These are phyloP conservation scores for Herpotrichia juniperi DNA, from an alignment of 2,329 filamentous ascomycete species.

Conservation along the genomic window DNA sequence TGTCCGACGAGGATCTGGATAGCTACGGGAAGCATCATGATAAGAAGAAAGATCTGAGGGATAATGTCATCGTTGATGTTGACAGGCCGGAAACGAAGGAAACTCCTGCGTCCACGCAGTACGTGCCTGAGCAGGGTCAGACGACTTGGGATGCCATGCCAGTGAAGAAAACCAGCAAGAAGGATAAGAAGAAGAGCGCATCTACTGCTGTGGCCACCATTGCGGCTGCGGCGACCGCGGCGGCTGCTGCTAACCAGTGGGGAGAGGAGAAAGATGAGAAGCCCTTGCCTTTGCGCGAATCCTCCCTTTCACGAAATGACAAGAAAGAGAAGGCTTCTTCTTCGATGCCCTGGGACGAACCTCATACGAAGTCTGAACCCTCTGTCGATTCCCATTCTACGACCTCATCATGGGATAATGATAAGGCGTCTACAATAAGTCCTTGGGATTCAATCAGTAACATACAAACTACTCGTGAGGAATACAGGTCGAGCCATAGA, in stretches of 20 bases:
- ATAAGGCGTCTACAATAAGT: not conserved
- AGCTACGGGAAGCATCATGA: slow-evolving; percentile 21
- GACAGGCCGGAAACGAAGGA: slow-evolving; percentile 33
- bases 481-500: too few species aligned
- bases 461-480: too few species aligned
- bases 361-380: too few species aligned
- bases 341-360: too few species aligned
- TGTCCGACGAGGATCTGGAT: slow-evolving; percentile 38
- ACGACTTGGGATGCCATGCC: slow-evolving; percentile 26
- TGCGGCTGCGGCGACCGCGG: slow-evolving; percentile 20
- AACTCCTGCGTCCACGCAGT: slow-evolving; percentile 36
- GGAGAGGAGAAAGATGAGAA: not conserved
- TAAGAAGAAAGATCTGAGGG: slow-evolving; percentile 28
- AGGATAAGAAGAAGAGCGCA: slow-evolving; percentile 37
- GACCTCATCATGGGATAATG: slow-evolving; percentile 12
- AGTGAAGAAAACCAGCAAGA: slow-evolving; percentile 38
- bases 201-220: slow-evolving; percentile 21
- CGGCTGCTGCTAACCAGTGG: slow-evolving; percentile 11
- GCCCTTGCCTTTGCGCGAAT: too few species aligned
- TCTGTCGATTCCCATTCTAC: too few species aligned
- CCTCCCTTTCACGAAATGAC: slow-evolving; percentile 19
- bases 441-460: not conserved
- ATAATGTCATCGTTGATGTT: slow-evolving; percentile 49
- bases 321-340: slow-evolving; percentile 20
- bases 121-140: slow-evolving; percentile 31